These are phyloP conservation scores for Exophiala bonariae DNA, from an alignment of 2,329 filamentous ascomycete genomes.

Conservation along the genomic window DNA sequence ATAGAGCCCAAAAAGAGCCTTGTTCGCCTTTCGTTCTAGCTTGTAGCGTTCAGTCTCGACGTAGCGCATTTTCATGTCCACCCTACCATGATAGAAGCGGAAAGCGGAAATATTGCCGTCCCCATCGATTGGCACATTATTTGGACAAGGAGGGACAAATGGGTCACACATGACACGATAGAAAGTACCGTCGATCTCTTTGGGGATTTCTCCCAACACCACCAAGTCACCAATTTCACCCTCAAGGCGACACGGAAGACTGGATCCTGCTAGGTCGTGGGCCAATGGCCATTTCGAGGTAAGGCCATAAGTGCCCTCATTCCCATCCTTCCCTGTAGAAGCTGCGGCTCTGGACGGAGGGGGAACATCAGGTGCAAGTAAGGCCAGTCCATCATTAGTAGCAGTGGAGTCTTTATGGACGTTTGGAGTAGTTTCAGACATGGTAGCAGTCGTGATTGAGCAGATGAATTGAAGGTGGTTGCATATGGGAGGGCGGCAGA, in stretches of 20 bases:
- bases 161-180: constrained; percentile 33
- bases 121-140: constrained; percentile 31
- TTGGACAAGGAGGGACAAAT: constrained; percentile 23
- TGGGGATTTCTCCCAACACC: constrained; percentile 33
- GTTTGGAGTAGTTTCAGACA: too few species aligned
- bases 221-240: constrained; percentile 31
- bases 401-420: too few species aligned
- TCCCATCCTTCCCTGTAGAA: not conserved
- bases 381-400: too few species aligned
- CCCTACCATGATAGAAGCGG: constrained; percentile 31
- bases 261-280: constrained; percentile 2
- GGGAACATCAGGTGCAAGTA: not conserved
- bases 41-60: constrained; percentile 33
- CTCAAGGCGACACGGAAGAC: constrained; percentile 14
- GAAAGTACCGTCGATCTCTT: constrained; percentile 35
- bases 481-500: too few species aligned
- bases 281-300: constrained; percentile 2
- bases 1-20: constrained; percentile 13
- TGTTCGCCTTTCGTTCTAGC: constrained; percentile 24
- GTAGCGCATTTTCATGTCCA: constrained; percentile 34
- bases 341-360: not conserved
- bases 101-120: constrained; percentile 36
- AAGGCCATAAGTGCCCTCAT: not conserved
- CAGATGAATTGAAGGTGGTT: too few species aligned
- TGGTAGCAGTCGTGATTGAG: too few species aligned